Percentiles rank a stretch among this genome's conserved stretches.
These are phyloP conservation scores for Allium sativum DNA, from an alignment of 106 monocot genomes.

Conservation along the genomic window DNA sequence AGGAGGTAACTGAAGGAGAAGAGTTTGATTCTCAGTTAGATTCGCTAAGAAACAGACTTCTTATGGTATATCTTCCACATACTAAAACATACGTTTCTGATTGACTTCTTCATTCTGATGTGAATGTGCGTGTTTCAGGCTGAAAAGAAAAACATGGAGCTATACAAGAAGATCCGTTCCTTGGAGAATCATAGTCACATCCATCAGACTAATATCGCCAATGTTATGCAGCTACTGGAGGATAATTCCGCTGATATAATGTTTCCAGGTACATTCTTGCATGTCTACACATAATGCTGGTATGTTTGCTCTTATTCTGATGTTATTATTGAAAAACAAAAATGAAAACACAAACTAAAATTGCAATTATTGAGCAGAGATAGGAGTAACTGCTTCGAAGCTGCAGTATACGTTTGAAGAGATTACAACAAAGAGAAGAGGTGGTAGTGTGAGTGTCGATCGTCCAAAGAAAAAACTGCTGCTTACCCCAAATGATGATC, in stretches of 20 bases:
- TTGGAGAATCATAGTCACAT: conserved; percentile 40
- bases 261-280: conserved; percentile 29
- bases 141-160: conserved; percentile 35
- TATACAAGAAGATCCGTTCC: conserved; percentile 28
- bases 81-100: neutral
- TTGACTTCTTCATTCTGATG: neutral
- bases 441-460: neutral
- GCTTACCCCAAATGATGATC: neutral
- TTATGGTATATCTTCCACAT: conserved; percentile 28
- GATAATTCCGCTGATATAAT: conserved; percentile 23
- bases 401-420: conserved; percentile 4
- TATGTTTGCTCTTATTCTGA: neutral
- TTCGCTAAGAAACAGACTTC: conserved; percentile 56
- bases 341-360: neutral
- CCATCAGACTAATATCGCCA: conserved; percentile 24
- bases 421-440: conserved; percentile 2
- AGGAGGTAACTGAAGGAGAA: conserved; percentile 21
- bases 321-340: neutral
- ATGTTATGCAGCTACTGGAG: conserved; percentile 28
- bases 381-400: conserved; percentile 8
- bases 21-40: conserved; percentile 50
- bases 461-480: conserved; percentile 2
- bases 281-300: neutral
- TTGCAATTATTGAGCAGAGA: neutral
- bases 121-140: conserved; percentile 17